phyloP scores from a whole-genome alignment of 73 alveolate species.

The Loxodes magnus region DNA sequence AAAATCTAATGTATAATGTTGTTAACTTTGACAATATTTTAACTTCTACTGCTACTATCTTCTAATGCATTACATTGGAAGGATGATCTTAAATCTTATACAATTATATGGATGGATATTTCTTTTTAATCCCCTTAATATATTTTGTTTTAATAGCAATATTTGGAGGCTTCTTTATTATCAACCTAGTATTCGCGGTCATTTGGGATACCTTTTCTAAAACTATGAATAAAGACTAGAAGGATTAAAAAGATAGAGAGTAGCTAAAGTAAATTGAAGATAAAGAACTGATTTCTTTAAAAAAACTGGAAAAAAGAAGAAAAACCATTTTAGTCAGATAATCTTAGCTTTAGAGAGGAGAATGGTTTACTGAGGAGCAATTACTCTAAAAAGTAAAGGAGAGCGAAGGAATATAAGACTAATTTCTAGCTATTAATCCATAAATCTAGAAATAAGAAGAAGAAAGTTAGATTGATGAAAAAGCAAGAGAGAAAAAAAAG shows the following conservation, averaged over 20 bases:
- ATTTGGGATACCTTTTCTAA: constrained; percentile 51
- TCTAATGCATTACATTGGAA: constrained; percentile 37
- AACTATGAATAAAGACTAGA: neutral
- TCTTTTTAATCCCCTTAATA: constrained; percentile 14
- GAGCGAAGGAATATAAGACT: too few relatives aligned
- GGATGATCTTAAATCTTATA: constrained; percentile 21
- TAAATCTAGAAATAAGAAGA: too few relatives aligned
- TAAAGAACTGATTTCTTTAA: neutral
- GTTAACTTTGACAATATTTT: constrained; percentile 35
- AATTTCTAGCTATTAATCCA: too few relatives aligned
- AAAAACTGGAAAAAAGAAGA: neutral
- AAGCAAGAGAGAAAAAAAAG: too few relatives aligned
- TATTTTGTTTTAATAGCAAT: constrained; percentile 14
- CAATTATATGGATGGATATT: constrained; percentile 22
- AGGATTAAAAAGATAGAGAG: neutral
- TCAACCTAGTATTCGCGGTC: constrained; percentile 76
- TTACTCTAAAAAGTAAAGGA: too few relatives aligned
- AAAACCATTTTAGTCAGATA: too few relatives aligned
- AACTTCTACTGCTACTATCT: constrained; percentile 35
- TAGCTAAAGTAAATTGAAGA: neutral
- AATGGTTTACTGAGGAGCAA: too few relatives aligned
- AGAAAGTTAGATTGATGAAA: too few relatives aligned
- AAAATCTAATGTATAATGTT: constrained; percentile 16
- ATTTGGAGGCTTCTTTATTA: constrained; percentile 34
- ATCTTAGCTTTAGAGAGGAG: too few relatives aligned